Conservation (phyloP, 768 basidiomycete genomes). For the Termitomyces sp. region DNA sequence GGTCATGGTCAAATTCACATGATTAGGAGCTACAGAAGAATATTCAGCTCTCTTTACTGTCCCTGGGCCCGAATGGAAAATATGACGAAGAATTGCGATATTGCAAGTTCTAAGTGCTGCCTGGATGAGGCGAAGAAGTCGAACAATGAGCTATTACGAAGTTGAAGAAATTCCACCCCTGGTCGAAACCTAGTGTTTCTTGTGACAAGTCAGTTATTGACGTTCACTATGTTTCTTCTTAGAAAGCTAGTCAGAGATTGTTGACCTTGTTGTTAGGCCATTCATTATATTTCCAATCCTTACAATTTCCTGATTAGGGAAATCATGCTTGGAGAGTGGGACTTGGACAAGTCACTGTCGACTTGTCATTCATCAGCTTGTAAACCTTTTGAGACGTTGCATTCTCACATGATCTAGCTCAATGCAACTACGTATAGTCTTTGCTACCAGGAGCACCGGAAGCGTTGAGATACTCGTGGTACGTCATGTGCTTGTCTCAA, state of each 20-base stretch:
- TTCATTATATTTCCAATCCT: too few relatives aligned
- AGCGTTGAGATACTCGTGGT: too few relatives aligned
- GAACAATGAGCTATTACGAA: neutral
- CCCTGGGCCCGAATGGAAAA: neutral
- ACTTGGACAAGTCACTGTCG: too few relatives aligned
- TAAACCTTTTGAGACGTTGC: too few relatives aligned
- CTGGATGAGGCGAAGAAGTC: neutral
- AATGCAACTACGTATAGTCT: too few relatives aligned
- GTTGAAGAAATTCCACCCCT: neutral
- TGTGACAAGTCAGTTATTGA: neutral
- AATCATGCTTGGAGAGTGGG: too few relatives aligned
- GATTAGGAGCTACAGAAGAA: too few relatives aligned
- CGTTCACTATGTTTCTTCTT: neutral
- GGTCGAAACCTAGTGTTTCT: neutral
- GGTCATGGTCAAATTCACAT: neutral
- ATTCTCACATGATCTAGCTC: too few relatives aligned
- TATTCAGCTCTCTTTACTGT: neutral
- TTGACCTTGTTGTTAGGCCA: neutral
- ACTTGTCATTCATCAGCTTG: too few relatives aligned
- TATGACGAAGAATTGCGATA: neutral
- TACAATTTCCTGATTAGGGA: too few relatives aligned
- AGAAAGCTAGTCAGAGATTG: neutral
- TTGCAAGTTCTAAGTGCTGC: neutral
- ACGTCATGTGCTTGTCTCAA: too few relatives aligned
- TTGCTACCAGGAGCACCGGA: too few relatives aligned